Base-by-base conservation (phyloP, 2,329 filamentous ascomycete genomes). In the Cryphonectria japonica region DNA sequence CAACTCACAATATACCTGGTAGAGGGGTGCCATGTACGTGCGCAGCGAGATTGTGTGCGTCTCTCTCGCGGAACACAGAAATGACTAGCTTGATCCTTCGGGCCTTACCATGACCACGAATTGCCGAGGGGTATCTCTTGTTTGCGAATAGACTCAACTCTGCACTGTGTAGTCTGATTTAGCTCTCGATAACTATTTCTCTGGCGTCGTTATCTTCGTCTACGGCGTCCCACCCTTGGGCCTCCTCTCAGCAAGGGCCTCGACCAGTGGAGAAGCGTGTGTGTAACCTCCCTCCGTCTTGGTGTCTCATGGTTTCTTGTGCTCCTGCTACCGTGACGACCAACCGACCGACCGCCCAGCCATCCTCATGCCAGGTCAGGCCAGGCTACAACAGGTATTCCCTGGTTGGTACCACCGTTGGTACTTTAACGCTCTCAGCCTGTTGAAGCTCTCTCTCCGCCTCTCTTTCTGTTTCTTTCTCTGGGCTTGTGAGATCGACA, bases 51-150 rank as follows among this genome's bases (percentile, higher is more conserved):
- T 26, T 34, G 34, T 34, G 34, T 34, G 34, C 6, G 34, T 34
- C 3, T 34, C 34, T 29, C 52, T 29, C 26, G 52, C 26, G 22
- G 46, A n/a, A 59, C 14, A 59, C 54, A 59, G 5, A 59, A 5
- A 59, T 32, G 54, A 59, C 54, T 59, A 59, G 54, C 54, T 32
- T 59, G 54, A 32, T 59, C 54, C 26, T 59, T 32, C 54, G 54
- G 26, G 29, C 54, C 13, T 19, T 4, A 16, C 14, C 52, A 32
- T 14, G 26, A 34, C 16, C 54, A 32, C 4, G 14, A 16, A 34
- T 32, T 32, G 26, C 54, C 46, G 46, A 50, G 22, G 46, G 19
- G 7, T n/a, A 3, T n/a, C 46, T 50, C 22, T 22, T 50, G 7
- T 50, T 19, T 50, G 46, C 46, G 46, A 22, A 50, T 50, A 19